Evolutionary conservation across 805 yeast species (phyloP).

Genomic region (Pichia pseudocactophila): DNA sequence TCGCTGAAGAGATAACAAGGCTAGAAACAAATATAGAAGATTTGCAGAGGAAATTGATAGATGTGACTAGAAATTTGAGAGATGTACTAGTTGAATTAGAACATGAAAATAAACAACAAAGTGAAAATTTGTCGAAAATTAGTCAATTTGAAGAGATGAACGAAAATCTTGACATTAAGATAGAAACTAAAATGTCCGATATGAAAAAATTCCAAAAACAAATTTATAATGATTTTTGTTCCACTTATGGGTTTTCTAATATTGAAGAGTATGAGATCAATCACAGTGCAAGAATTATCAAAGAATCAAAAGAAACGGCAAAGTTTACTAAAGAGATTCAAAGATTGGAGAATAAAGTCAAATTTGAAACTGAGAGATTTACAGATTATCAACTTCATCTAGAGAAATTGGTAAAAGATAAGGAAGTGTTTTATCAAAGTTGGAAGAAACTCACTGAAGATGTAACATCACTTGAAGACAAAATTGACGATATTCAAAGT

Average conservation of each 20-base stretch:
- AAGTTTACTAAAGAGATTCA: constrained; percentile 54
- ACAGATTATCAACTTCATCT: constrained; percentile 42
- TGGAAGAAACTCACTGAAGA: constrained; percentile 27
- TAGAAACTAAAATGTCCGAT: constrained; percentile 17
- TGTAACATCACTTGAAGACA: constrained; percentile 25
- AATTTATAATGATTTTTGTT: constrained; percentile 48
- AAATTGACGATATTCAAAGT: constrained; percentile 32
- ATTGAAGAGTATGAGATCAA: constrained; percentile 63
- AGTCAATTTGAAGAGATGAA: constrained; percentile 15
- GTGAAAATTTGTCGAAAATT: constrained; percentile 16
- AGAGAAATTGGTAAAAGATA: constrained; percentile 33
- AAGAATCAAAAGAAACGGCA: constrained; percentile 51
- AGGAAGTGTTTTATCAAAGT: constrained; percentile 28
- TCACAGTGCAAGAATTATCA: constrained; percentile 51
- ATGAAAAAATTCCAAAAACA: constrained; percentile 30
- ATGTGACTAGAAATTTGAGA: constrained; percentile 21
- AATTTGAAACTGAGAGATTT: constrained; percentile 56
- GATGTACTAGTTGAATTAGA: constrained; percentile 38
- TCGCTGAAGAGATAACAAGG: constrained; percentile 46
- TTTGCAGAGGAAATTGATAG: constrained; percentile 22
- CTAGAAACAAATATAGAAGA: constrained; percentile 30
- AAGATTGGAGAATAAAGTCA: constrained; percentile 49
- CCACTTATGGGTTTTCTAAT: constrained; percentile 39
- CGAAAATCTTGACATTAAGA: constrained; percentile 20
- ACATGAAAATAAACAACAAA: constrained; percentile 31